A percentile compares a stretch with the other conserved stretches of the same genome.
phyloP scores from a whole-genome alignment of 345 rosid species.

The Eucalyptus sp. region DNA sequence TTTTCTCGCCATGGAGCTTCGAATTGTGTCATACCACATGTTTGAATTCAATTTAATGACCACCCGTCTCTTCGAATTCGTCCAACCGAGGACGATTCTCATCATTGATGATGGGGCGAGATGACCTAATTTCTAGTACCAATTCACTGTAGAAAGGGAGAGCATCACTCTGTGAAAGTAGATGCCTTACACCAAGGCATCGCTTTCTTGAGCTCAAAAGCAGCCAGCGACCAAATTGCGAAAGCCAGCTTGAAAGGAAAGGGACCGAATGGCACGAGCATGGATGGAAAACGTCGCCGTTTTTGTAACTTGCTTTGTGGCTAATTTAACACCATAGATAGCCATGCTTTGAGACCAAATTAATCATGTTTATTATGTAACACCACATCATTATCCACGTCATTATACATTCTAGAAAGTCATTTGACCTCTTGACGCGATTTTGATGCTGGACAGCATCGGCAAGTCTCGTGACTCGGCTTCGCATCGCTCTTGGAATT shows the following conservation, averaged over 20 bases:
- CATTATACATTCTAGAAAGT: not conserved
- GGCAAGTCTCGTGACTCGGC: fast-evolving
- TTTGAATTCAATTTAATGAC: not conserved
- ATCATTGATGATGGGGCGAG: not conserved
- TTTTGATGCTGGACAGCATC: not conserved
- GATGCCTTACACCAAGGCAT: not conserved
- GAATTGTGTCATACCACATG: fast-evolving
- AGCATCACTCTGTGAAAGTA: not conserved
- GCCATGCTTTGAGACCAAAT: not conserved
- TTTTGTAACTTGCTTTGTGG: not conserved
- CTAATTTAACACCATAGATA: not conserved
- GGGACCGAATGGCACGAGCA: not conserved
- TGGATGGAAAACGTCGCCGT: not conserved
- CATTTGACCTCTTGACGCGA: not conserved
- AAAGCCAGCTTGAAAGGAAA: not conserved
- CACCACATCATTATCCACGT: not conserved
- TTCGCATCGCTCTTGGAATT: not conserved
- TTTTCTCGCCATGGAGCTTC: fast-evolving
- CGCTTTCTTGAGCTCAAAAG: not conserved
- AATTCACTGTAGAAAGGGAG: not conserved
- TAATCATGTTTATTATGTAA: not conserved
- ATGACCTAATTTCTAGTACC: not conserved
- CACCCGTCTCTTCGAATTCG: not conserved
- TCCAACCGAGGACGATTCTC: not conserved
- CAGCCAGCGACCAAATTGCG: not conserved